Evolutionary conservation across 2,329 filamentous ascomycete genomes (phyloP).

Genomic region (Proliferodiscus dingleyae): DNA sequence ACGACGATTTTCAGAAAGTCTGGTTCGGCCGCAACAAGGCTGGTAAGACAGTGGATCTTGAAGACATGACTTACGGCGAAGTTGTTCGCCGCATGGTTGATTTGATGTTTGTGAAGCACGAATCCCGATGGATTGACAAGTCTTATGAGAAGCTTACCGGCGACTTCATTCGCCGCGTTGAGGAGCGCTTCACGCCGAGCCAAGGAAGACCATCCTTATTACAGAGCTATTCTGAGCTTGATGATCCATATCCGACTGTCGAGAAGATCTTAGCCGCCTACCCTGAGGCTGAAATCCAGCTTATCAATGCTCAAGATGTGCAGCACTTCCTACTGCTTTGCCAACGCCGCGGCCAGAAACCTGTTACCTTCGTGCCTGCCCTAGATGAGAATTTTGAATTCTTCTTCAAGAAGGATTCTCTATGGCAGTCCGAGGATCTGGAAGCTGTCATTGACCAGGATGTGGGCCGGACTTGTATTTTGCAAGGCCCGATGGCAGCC

Average conservation of each 20-base stretch:
- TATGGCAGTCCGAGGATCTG: conserved; percentile 98
- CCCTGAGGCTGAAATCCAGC: conserved; percentile 79
- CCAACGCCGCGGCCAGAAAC: conserved; percentile 89
- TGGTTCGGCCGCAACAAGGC: conserved; percentile 88
- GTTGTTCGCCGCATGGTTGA: conserved; percentile 84
- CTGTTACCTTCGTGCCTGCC: conserved; percentile 91
- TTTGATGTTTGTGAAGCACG: conserved; percentile 86
- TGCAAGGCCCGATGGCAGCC: conserved; percentile 89
- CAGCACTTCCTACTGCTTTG: conserved; percentile 95
- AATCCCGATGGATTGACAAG: conserved; percentile 85
- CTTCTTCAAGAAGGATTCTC: conserved; percentile 99
- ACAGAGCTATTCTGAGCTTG: conserved; percentile 84
- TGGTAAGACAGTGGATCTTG: conserved; percentile 77
- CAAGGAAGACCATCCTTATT: conserved; percentile 72
- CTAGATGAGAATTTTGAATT: conserved; percentile 97
- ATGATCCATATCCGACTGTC: conserved; percentile 73
- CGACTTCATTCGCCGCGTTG: conserved; percentile 93
- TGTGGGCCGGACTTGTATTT: conserved; percentile 90
- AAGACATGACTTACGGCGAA: conserved; percentile 93
- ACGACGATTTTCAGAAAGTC: conserved; percentile 93
- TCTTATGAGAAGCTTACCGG: conserved; percentile 79
- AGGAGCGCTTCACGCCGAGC: conserved; percentile 84
- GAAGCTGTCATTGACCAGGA: conserved; percentile 95
- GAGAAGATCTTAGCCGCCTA: conserved; percentile 77
- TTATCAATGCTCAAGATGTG: conserved; percentile 97